These are phyloP conservation scores for Russula compacta DNA, from an alignment of 768 basidiomycete species.

Conservation along the genomic window DNA sequence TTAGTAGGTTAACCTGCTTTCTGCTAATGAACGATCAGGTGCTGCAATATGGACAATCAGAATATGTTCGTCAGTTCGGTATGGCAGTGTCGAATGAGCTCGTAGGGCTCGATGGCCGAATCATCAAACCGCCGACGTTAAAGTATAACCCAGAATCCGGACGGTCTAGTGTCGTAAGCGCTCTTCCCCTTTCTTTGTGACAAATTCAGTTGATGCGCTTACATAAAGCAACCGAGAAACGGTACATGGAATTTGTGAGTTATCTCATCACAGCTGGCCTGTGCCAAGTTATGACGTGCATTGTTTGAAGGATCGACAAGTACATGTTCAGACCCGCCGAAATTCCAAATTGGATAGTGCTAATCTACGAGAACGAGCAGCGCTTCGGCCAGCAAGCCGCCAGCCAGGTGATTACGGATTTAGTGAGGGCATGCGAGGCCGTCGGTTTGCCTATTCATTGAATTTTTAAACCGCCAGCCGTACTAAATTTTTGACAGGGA, in stretches of 20 bases:
- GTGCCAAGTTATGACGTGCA: not conserved
- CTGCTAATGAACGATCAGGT: constrained; percentile 33
- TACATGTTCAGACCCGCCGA: constrained; percentile 48
- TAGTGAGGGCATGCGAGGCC: constrained; percentile 38
- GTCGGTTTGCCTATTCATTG: constrained; percentile 43
- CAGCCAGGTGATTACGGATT: constrained; percentile 44
- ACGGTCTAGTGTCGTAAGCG: constrained; percentile 47
- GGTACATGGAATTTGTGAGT: constrained; percentile 74
- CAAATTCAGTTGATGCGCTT: not conserved
- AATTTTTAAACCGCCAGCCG: not conserved
- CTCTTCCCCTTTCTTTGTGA: not conserved
- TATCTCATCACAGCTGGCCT: not conserved
- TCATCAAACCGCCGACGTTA: constrained; percentile 53
- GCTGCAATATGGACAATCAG: constrained; percentile 34
- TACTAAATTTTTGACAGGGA: constrained; percentile 37
- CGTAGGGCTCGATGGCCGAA: constrained; percentile 47
- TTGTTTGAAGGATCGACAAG: constrained; percentile 50
- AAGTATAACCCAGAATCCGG: constrained; percentile 52
- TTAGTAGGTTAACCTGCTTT: not conserved
- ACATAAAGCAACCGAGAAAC: constrained; percentile 42
- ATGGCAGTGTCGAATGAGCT: constrained; percentile 52
- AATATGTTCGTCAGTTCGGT: constrained; percentile 61
- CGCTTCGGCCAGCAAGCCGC: constrained; percentile 43
- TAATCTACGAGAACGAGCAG: constrained; percentile 53
- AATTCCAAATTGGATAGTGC: constrained; percentile 52